Percentiles rank a stretch among this genome's conserved stretches.
Evolutionary conservation across 305 asterid species (phyloP).

Genomic region (Fraxinus ornus): DNA sequence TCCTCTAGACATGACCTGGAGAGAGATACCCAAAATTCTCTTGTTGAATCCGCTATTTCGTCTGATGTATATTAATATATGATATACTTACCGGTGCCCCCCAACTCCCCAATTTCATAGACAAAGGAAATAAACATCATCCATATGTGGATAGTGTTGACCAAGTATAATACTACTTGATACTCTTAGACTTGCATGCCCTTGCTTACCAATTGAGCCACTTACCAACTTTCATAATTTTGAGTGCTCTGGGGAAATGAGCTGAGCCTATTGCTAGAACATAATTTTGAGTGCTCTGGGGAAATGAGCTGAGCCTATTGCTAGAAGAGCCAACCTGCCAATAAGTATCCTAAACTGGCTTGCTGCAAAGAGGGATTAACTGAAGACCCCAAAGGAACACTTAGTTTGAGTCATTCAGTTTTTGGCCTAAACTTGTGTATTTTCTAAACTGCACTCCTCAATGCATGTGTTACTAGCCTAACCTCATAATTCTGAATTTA

Average conservation of each 20-base stretch:
- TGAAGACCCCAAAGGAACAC: neutral
- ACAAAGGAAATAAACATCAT: neutral
- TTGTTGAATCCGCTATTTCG: neutral
- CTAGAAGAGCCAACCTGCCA: conserved; percentile 7
- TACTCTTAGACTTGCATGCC: neutral
- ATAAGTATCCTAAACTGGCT: neutral
- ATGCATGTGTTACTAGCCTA: neutral
- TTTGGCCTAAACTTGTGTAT: neutral
- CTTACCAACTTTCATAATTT: neutral
- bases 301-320: neutral
- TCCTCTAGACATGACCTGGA: neutral
- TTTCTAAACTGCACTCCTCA: neutral
- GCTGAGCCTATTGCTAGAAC: neutral
- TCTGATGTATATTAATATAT: neutral
- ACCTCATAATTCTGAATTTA: neutral
- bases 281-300: too few relatives aligned
- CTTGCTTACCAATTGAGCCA: neutral
- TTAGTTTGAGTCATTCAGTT: conserved; percentile 7
- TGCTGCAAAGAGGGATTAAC: neutral
- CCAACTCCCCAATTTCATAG: neutral
- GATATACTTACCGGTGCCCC: neutral
- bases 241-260: neutral
- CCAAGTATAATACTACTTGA: neutral
- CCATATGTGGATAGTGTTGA: neutral
- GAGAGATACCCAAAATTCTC: neutral